Conservation (phyloP, 306 rosid genomes). For the Cicer judaicum region DNA sequence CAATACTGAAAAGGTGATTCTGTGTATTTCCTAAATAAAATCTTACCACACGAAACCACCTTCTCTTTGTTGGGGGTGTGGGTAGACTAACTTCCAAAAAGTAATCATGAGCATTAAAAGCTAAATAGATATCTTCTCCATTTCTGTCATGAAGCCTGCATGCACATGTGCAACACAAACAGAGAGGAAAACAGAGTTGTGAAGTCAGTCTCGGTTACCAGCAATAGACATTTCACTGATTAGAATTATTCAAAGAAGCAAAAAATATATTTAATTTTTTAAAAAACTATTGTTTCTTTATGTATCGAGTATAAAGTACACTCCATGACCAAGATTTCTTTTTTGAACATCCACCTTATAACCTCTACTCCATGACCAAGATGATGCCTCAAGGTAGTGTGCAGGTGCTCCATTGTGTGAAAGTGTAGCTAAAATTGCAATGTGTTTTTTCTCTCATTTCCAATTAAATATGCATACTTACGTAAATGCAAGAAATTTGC, state of each 20-base stretch:
- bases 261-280: not conserved
- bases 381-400: slow-evolving; percentile 20
- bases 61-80: slow-evolving; percentile 63
- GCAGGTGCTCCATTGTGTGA: slow-evolving; percentile 29
- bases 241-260: slow-evolving; percentile 26
- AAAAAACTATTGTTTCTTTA: not conserved
- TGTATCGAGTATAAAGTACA: slow-evolving; percentile 15
- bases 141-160: slow-evolving; percentile 78
- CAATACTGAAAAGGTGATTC: slow-evolving; percentile 26
- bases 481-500: slow-evolving; percentile 98
- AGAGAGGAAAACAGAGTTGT: slow-evolving; percentile 27
- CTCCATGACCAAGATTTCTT: too few species aligned
- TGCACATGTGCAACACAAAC: slow-evolving; percentile 33
- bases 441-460: slow-evolving; percentile 29
- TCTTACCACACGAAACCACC: slow-evolving; percentile 95
- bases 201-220: slow-evolving; percentile 27
- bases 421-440: slow-evolving; percentile 9
- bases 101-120: slow-evolving; percentile 87
- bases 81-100: slow-evolving; percentile 60
- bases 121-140: slow-evolving; percentile 82
- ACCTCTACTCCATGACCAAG: slow-evolving; percentile 23
- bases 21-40: slow-evolving; percentile 11
- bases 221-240: slow-evolving; percentile 12
- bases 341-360: not conserved
- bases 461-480: slow-evolving; percentile 49